These are phyloP conservation scores for Phytophthora uliginosa DNA, from an alignment of 352 stramenopile genomes.

Conservation along the genomic window DNA sequence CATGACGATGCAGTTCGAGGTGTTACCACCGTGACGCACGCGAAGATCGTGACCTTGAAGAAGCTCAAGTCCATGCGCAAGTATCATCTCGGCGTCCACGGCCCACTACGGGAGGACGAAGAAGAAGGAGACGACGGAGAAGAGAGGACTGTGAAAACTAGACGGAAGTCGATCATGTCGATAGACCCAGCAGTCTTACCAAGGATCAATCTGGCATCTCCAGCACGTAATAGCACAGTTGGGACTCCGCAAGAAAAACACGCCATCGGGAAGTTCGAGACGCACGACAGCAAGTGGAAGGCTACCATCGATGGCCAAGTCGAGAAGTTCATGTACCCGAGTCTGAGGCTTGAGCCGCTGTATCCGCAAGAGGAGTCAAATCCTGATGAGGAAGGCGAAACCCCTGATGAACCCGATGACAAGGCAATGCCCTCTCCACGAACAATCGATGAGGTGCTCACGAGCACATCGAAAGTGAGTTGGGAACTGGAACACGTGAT, in stretches of 20 bases:
- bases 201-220: neutral
- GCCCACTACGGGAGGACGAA: constrained; percentile 7
- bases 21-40: constrained; percentile 27
- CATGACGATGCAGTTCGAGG: neutral
- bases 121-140: constrained; percentile 19
- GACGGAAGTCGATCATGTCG: constrained; percentile 18
- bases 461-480: constrained; percentile 50
- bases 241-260: constrained; percentile 23
- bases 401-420: neutral
- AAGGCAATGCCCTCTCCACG: constrained; percentile 41
- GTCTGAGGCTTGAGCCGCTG: constrained; percentile 60
- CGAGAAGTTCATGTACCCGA: constrained; percentile 84
- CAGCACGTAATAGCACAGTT: neutral
- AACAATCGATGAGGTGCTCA: constrained; percentile 49
- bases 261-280: constrained; percentile 65
- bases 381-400: constrained; percentile 1
- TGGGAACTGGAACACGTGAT: constrained; percentile 63
- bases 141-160: constrained; percentile 7
- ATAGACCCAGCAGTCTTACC: constrained; percentile 17
- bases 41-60: constrained; percentile 42
- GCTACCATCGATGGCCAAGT: constrained; percentile 68
- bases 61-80: constrained; percentile 37
- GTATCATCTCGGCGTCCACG: constrained; percentile 22
- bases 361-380: constrained; percentile 32
- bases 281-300: constrained; percentile 66